Percentiles rank a stretch among this genome's conserved stretches.
phyloP scores from a whole-genome alignment of 257 asterid genomes.

The Nicotiana noctiflora region DNA sequence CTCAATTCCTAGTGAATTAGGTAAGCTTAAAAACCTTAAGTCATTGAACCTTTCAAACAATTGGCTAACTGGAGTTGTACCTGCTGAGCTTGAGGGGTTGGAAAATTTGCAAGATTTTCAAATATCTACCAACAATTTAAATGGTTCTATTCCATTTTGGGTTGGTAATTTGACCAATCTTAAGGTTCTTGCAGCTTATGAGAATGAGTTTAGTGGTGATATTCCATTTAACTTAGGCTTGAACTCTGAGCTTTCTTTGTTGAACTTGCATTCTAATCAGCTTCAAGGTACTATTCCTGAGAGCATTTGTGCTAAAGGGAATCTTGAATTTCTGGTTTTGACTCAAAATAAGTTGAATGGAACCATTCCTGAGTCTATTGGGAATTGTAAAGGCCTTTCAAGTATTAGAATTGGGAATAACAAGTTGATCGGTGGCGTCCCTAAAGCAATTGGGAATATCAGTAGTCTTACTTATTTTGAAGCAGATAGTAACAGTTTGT shows the following conservation, averaged over 20 bases:
- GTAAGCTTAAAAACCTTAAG: constrained; percentile 42
- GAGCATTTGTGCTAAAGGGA: constrained; percentile 63
- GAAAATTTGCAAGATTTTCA: constrained; percentile 56
- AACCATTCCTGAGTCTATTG: constrained; percentile 51
- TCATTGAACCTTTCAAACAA: constrained; percentile 65
- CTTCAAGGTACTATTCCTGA: constrained; percentile 64
- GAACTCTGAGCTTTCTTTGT: constrained; percentile 36
- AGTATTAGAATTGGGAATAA: constrained; percentile 82
- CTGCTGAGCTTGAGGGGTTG: constrained; percentile 55
- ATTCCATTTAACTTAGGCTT: constrained; percentile 65
- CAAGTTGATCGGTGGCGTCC: constrained; percentile 58
- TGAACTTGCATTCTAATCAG: constrained; percentile 80
- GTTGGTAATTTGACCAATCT: constrained; percentile 54
- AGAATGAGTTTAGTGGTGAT: constrained; percentile 59
- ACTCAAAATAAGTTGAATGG: constrained; percentile 77
- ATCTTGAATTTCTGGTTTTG: constrained; percentile 61
- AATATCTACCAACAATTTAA: constrained; percentile 45
- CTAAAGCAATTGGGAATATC: constrained; percentile 66
- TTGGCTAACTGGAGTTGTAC: constrained; percentile 44
- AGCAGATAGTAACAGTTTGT: constrained; percentile 68
- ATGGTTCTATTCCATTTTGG: constrained; percentile 77
- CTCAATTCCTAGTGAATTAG: constrained; percentile 54
- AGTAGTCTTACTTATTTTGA: constrained; percentile 91
- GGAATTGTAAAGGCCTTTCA: constrained; percentile 65
- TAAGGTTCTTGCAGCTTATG: constrained; percentile 72